Conservation (phyloP, 331 rosid species). For the Malus hybrid region DNA sequence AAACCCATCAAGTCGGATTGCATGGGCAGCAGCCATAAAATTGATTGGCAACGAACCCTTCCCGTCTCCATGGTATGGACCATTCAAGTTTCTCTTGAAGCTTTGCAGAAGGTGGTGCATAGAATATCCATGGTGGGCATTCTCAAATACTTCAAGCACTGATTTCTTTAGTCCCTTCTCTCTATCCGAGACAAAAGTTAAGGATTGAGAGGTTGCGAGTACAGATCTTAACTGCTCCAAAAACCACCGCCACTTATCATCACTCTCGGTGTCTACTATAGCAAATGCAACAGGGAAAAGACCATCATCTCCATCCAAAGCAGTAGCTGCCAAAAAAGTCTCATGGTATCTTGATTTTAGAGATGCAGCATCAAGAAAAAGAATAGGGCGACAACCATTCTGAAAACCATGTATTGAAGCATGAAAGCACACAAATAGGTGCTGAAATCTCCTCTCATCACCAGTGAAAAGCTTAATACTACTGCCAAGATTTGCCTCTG, state of each 20-base stretch:
- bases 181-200: constrained; percentile 43
- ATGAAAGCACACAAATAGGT: constrained; percentile 34
- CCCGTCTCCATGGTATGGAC: constrained; percentile 50
- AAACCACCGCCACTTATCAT: constrained; percentile 48
- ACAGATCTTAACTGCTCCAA: constrained; percentile 34
- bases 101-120: constrained; percentile 43
- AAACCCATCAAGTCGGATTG: constrained; percentile 32
- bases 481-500: constrained; percentile 47
- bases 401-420: constrained; percentile 40
- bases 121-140: constrained; percentile 40
- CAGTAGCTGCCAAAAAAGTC: constrained; percentile 41
- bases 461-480: constrained; percentile 16
- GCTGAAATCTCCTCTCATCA: constrained; percentile 37
- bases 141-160: constrained; percentile 31
- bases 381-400: constrained; percentile 48
- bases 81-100: constrained; percentile 38
- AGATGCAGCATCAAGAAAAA: constrained; percentile 43
- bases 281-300: constrained; percentile 47
- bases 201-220: constrained; percentile 19
- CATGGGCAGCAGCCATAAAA: constrained; percentile 40
- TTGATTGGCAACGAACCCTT: constrained; percentile 34
- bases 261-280: constrained; percentile 37
- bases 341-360: constrained; percentile 47
- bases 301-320: constrained; percentile 48
- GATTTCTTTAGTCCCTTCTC: constrained; percentile 38